Evolutionary conservation across 805 yeast species (phyloP), one percentile per base, ranked within the genome.

Genomic region (Myxozyma sirexii): DNA sequence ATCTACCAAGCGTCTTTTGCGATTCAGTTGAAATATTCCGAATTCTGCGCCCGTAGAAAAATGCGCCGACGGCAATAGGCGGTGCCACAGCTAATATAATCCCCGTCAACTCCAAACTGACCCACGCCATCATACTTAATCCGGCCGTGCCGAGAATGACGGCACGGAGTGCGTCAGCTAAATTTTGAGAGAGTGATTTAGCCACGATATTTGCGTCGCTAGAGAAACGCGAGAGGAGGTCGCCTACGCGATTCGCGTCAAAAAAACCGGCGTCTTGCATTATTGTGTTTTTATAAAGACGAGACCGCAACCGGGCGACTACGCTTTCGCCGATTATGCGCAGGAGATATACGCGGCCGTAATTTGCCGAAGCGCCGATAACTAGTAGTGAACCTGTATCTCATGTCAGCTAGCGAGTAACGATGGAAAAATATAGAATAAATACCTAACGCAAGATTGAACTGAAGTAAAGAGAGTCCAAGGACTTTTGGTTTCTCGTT

Each of bases 221-320:
- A 5, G 94, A 87, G 50, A 93, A 77, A 62, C 98, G 79, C 5
- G 97, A 90, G 45, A 93, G 89, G 68, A 93, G 78, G 71, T 93
- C 98, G 41, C 98, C 98, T 10, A 91, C 90, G 64, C 91, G 83
- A 59, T 94, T 91, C 33, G 84, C 83, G 70, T 93, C 98, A 74
- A 92, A 84, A 69, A 93, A 93, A 64, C 88, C 87, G 2, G 96
- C 85, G 72, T 92, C 97, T 53, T 92, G 97, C 53, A 84, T 84
- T 56, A 93, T 78, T 17, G 93, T 82, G 46, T 86, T 88, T 70
- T 83, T 83, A 73, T 90, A 83, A 37, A 93, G 83, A 55, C 88
- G 79, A 10, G 93, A 80, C 68, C 98, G 81, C 64, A 93, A 75
- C 60, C 96, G 80, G 4, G 97, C 94, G 61, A 92, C 96, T 41